Evolutionary conservation across 116 monocot genomes (phyloP).

Genomic region (Papilionanthe hybrid): DNA sequence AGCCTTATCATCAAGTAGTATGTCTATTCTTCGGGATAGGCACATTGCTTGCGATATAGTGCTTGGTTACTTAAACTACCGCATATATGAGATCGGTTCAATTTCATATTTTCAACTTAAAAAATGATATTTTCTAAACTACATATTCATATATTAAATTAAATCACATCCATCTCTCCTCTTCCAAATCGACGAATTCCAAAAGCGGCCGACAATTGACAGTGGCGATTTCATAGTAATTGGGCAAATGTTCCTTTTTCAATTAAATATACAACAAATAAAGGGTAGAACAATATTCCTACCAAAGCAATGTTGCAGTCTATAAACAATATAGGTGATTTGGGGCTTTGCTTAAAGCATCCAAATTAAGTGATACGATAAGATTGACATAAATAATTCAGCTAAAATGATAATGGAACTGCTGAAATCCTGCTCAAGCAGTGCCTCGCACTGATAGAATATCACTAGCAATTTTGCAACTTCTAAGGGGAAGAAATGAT

Average conservation of each 20-base stretch:
- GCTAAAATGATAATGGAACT: background rate
- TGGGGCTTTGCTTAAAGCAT: background rate
- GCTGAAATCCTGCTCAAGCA: background rate
- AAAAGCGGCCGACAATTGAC: no score
- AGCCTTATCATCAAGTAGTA: no score
- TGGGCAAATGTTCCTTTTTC: background rate
- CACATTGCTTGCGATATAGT: no score
- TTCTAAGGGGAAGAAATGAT: background rate
- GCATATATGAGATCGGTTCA: no score
- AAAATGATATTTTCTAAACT: no score
- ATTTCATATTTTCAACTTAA: no score
- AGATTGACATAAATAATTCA: background rate
- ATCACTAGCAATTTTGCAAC: background rate
- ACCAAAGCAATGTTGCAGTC: background rate
- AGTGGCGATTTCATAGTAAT: background rate
- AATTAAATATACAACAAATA: background rate
- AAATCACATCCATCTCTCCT: no score
- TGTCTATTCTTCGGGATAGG: no score
- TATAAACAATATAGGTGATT: background rate
- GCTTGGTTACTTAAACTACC: no score
- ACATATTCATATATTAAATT: no score
- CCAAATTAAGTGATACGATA: background rate
- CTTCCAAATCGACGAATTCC: no score
- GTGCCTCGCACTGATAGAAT: background rate
- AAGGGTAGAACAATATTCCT: background rate